phyloP scores from a whole-genome alignment of 495 filamentous ascomycete genomes.

The Tuber magnatum region DNA sequence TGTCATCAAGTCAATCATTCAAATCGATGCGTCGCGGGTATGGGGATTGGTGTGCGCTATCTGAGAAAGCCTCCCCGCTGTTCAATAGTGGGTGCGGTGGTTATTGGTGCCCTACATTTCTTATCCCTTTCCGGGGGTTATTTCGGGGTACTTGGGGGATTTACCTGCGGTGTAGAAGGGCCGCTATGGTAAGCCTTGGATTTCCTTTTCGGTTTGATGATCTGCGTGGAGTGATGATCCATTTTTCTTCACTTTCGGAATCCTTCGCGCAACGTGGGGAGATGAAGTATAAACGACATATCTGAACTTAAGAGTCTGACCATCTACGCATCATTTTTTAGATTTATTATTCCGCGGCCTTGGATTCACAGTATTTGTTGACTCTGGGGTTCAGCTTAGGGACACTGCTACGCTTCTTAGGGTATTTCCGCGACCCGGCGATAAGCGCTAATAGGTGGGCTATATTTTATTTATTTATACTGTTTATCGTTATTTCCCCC shows the following conservation, averaged over 20 bases:
- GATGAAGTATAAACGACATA: slow-evolving; percentile 37
- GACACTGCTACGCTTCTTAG: neutral
- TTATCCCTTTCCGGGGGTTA: slow-evolving; percentile 1
- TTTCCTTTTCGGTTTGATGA: neutral
- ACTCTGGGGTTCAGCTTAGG: neutral
- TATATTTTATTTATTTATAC: neutral
- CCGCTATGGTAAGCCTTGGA: neutral
- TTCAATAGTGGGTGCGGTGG: slow-evolving; percentile 31
- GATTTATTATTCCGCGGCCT: neutral
- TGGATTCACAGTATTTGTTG: neutral
- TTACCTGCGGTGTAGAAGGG: slow-evolving; percentile 7
- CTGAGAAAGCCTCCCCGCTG: slow-evolving; percentile 33
- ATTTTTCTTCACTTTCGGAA: slow-evolving; percentile 38
- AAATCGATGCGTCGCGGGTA: slow-evolving; percentile 31
- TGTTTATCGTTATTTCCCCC: neutral
- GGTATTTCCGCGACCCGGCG: neutral
- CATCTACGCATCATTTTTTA: slow-evolving; percentile 10
- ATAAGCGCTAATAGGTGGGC: slow-evolving; percentile 14
- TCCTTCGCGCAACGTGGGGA: slow-evolving; percentile 15
- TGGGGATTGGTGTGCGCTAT: slow-evolving; percentile 34
- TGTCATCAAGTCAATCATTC: slow-evolving; percentile 35
- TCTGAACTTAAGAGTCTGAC: slow-evolving; percentile 35
- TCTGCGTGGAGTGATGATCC: slow-evolving; percentile 30
- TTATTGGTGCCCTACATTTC: slow-evolving; percentile 35
- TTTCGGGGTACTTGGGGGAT: slow-evolving; percentile 8